Conservation (phyloP, 2,329 filamentous ascomycete species). For the Ophiocordyceps camponoti-floridani region DNA sequence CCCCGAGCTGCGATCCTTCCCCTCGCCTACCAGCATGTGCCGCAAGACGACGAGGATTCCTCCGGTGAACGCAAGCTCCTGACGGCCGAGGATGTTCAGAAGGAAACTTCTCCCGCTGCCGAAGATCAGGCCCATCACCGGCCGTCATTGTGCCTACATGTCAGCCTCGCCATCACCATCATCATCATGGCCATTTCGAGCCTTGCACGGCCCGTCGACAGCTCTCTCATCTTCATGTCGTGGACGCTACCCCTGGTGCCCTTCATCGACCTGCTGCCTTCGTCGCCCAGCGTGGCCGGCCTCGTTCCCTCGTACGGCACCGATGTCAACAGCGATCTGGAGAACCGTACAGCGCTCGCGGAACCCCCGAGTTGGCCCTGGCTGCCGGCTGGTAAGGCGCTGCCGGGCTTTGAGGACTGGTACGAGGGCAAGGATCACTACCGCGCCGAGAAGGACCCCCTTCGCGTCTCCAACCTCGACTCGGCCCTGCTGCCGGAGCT, state of each 20-base stretch:
- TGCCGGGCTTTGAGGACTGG: conserved; percentile 11
- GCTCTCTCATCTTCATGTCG: conserved; percentile 15
- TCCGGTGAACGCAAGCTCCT: conserved; percentile 2
- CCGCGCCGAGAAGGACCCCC: conserved; percentile 15
- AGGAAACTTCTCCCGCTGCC: not conserved
- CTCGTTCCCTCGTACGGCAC: conserved; percentile 9
- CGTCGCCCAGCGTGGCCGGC: conserved; percentile 11
- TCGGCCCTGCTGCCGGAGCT: conserved; percentile 12
- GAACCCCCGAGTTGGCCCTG: conserved; percentile 7
- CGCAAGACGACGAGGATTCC: conserved; percentile 5
- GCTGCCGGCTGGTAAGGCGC: conserved; percentile 6
- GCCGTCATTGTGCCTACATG: conserved; percentile 4
- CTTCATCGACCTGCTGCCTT: conserved; percentile 14
- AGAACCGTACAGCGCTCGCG: conserved; percentile 10
- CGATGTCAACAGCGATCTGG: conserved; percentile 9
- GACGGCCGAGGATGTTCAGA: conserved; percentile 1
- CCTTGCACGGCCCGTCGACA: conserved; percentile 12
- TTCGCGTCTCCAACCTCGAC: conserved; percentile 21
- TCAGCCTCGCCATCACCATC: conserved; percentile 9
- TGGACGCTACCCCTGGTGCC: conserved; percentile 16
- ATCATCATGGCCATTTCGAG: conserved; percentile 4
- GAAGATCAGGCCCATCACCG: not conserved
- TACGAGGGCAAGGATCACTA: conserved; percentile 13
- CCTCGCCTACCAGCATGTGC: conserved; percentile 3
- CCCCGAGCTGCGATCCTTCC: conserved; percentile 1